These are phyloP conservation scores for Plasmodiophora brassicae DNA, from an alignment of 208 protist genomes.

Conservation along the genomic window DNA sequence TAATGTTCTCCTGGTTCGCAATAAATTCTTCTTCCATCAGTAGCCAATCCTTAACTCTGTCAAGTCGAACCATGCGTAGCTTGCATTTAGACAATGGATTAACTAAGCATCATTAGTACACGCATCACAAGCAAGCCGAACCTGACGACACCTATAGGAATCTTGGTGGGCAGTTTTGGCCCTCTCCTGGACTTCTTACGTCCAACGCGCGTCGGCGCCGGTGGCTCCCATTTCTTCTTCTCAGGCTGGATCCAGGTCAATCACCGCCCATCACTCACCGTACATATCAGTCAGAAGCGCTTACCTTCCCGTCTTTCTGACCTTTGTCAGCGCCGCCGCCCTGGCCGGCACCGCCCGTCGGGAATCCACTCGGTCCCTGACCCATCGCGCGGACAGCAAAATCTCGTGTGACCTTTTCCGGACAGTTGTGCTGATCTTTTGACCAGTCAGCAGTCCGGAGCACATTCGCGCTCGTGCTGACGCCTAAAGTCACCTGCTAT, in stretches of 20 bases:
- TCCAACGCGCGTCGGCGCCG: slow-evolving; percentile 70
- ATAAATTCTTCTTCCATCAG: slow-evolving; percentile 99
- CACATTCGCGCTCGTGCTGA: too few species aligned
- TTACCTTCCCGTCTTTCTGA: neutral
- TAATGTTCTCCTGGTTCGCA: slow-evolving; percentile 76
- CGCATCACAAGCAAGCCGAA: neutral
- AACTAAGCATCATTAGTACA: slow-evolving; percentile 20
- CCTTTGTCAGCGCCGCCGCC: neutral
- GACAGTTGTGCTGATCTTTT: too few species aligned
- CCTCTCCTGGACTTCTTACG: slow-evolving; percentile 62
- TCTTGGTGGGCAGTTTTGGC: slow-evolving; percentile 48
- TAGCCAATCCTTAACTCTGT: slow-evolving; percentile 98
- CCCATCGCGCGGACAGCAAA: too few species aligned
- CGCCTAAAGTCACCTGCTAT: too few species aligned
- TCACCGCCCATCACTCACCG: too few species aligned
- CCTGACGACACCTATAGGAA: slow-evolving; percentile 68
- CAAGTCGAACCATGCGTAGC: slow-evolving; percentile 90
- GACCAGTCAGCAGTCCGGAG: too few species aligned
- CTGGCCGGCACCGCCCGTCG: neutral
- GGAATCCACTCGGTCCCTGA: neutral
- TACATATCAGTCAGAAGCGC: neutral
- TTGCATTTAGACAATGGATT: slow-evolving; percentile 91
- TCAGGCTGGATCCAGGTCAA: slow-evolving; percentile 36
- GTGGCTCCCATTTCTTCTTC: slow-evolving; percentile 85
- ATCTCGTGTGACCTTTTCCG: too few species aligned